A percentile compares a stretch with the other conserved stretches of the same genome.
Conservation (phyloP, 345 rosid species). For the Camelina neglecta region DNA sequence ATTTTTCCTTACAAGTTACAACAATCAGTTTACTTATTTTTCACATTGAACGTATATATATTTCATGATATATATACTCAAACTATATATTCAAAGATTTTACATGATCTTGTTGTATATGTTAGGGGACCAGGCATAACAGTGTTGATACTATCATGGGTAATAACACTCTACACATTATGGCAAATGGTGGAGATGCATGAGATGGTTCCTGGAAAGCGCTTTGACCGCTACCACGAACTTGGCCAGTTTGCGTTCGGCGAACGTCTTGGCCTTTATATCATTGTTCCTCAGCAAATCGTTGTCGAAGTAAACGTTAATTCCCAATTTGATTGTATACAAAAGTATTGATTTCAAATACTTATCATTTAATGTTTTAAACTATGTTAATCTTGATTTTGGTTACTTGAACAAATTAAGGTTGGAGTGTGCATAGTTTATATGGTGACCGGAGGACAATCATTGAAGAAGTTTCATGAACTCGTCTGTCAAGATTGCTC, state of each 20-base stretch:
- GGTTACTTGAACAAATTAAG: constrained; percentile 6
- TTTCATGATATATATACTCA: not conserved
- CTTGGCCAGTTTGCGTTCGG: constrained; percentile 75
- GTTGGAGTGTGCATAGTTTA: constrained; percentile 63
- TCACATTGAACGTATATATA: not conserved
- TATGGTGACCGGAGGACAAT: constrained; percentile 70
- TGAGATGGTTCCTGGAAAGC: constrained; percentile 69
- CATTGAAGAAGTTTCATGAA: constrained; percentile 63
- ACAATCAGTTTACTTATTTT: not conserved
- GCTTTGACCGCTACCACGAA: constrained; percentile 79
- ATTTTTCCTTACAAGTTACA: not conserved
- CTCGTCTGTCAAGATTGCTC: constrained; percentile 48
- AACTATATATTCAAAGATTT: not conserved
- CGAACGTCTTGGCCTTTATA: constrained; percentile 67
- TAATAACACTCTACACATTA: constrained; percentile 68
- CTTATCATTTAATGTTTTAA: not conserved
- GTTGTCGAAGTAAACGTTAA: constrained; percentile 51
- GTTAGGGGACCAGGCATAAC: constrained; percentile 63
- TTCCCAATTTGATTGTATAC: not conserved
- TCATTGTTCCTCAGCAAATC: constrained; percentile 70
- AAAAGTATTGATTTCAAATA: not conserved
- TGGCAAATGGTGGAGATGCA: constrained; percentile 95
- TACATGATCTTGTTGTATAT: not conserved
- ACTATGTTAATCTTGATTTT: not conserved
- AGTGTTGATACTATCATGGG: constrained; percentile 63